phyloP scores from a whole-genome alignment of 1,139 yeast species.

The Suhomyces bribrorum region DNA sequence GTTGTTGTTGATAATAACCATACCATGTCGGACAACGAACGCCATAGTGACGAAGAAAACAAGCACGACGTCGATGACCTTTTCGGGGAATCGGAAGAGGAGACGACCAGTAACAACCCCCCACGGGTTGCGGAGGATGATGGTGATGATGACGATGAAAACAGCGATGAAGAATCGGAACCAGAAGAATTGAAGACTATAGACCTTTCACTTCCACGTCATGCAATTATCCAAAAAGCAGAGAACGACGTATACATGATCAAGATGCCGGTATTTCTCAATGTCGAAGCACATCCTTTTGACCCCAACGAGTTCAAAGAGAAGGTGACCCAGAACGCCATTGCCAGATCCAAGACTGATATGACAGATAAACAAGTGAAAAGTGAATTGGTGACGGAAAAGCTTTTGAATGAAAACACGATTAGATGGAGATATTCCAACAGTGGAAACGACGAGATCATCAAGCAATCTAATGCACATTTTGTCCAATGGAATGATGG shows the following conservation, averaged over 20 bases:
- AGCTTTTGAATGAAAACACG: slow-evolving; percentile 74
- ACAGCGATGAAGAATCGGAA: slow-evolving; percentile 33
- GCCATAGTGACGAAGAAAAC: slow-evolving; percentile 21
- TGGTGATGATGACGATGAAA: slow-evolving; percentile 23
- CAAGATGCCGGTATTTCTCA: slow-evolving; percentile 79
- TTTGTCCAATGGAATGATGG: slow-evolving; percentile 96
- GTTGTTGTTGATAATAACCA: neutral
- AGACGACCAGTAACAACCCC: slow-evolving; percentile 22
- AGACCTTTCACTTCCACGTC: slow-evolving; percentile 73
- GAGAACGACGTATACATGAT: slow-evolving; percentile 54
- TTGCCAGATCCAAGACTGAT: slow-evolving; percentile 36
- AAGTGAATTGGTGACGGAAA: slow-evolving; percentile 50
- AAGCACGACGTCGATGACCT: slow-evolving; percentile 40
- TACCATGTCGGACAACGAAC: slow-evolving; percentile 19
- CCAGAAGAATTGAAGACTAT: slow-evolving; percentile 47
- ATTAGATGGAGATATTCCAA: slow-evolving; percentile 90
- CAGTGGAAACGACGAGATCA: slow-evolving; percentile 60
- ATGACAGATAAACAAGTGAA: slow-evolving; percentile 38
- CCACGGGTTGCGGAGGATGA: slow-evolving; percentile 16
- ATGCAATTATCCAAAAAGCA: slow-evolving; percentile 52
- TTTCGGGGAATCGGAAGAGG: slow-evolving; percentile 52
- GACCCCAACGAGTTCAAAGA: slow-evolving; percentile 72
- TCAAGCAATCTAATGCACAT: slow-evolving; percentile 86
- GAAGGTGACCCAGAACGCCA: slow-evolving; percentile 50
- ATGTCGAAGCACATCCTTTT: slow-evolving; percentile 83